phyloP scores from a whole-genome alignment of 768 basidiomycete genomes.

The Leccinum longicurvipes region DNA sequence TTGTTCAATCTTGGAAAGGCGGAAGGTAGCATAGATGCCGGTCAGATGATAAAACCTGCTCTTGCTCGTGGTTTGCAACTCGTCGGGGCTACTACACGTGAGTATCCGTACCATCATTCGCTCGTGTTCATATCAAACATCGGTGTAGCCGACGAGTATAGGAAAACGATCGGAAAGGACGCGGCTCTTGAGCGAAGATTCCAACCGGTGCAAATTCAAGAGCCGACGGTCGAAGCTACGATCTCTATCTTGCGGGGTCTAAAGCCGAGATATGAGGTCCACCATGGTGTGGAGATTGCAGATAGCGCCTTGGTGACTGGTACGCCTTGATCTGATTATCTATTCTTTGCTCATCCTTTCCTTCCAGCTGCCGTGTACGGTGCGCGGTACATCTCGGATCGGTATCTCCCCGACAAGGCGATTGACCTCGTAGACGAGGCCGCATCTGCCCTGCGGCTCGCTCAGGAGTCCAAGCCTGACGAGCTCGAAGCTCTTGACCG shows the following conservation, averaged over 20 bases:
- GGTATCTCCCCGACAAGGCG: constrained; percentile 88
- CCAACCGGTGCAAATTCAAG: constrained; percentile 85
- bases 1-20: constrained; percentile 88
- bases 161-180: constrained; percentile 89
- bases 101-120: constrained; percentile 22
- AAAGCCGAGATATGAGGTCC: constrained; percentile 82
- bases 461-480: constrained; percentile 87
- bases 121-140: background rate
- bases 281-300: constrained; percentile 90
- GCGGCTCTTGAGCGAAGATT: constrained; percentile 89
- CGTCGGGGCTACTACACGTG: constrained; percentile 88
- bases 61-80: constrained; percentile 84
- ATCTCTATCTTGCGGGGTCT: constrained; percentile 86
- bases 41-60: constrained; percentile 92
- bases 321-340: constrained; percentile 24
- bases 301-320: constrained; percentile 87
- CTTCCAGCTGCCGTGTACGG: constrained; percentile 73
- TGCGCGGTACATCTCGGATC: constrained; percentile 81
- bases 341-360: background rate
- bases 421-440: constrained; percentile 95
- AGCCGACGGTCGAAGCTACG: constrained; percentile 81
- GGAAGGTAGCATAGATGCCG: constrained; percentile 89
- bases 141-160: constrained; percentile 68
- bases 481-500: constrained; percentile 79
- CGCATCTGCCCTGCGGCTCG: constrained; percentile 78